Base-by-base conservation (phyloP, 495 filamentous ascomycete species). In the Neurospora discreta region DNA sequence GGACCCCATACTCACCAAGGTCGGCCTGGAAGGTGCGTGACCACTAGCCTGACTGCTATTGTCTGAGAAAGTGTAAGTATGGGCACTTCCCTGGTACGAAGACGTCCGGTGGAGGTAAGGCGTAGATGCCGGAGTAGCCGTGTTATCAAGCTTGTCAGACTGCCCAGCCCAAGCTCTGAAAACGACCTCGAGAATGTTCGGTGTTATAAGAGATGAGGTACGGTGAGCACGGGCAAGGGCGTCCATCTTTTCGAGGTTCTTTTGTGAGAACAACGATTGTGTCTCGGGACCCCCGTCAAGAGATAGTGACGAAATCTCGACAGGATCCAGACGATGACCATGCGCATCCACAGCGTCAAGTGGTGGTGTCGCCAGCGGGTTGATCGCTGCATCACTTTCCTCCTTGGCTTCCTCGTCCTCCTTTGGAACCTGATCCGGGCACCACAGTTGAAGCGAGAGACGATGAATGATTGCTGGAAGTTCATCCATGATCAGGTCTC, bases 401-500 rank as follows among this genome's bases (percentile, higher is more conserved):
- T 84, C 82, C 71, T 87, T 83, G 8, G 83, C 75, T 52, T 82
- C 77, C 15, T 81, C 78, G 16, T 77, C 81, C 68, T 91, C 89
- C 68, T 84, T 84, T 15, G 87, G 84, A 71, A 89, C 87, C 79
- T 94, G 92, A 75, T 98, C 95, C 0, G 93, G 92, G 68, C 92
- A 93, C 92, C 93, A 98, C 52, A 98, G 78, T 65, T 92, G 89
- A 72, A 98, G 85, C 0, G 95, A 98, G 46, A 99, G 84, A 71
- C 93, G 89, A 78, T 99, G 95, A 58, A 99, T 95, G 43, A 98
- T 98, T 10, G 94, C 93, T 6, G 95, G 95, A 16, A 99, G 84
- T 79, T 99, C 95, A 73, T 99, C 95, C 93, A 98, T 98, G 79
- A 99, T 93, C 76, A 99, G 78, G 68, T 92, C 91, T 46, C 95